Percentiles rank a stretch among this genome's conserved stretches.
These are phyloP conservation scores for Pleoardoris graminearum DNA, from an alignment of 2,329 filamentous ascomycete genomes.

Conservation along the genomic window DNA sequence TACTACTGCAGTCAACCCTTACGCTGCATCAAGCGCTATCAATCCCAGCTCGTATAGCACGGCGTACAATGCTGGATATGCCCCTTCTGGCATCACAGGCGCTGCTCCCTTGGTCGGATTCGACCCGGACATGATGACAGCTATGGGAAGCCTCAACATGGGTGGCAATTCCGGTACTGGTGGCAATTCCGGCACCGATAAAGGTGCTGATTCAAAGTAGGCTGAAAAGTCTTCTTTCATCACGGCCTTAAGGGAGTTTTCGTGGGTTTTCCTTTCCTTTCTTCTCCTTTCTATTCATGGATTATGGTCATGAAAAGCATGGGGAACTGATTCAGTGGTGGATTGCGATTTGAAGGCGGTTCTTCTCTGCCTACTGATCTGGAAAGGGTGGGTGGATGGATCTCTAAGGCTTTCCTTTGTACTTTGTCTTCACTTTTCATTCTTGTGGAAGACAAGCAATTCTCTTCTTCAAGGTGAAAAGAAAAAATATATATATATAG, in stretches of 20 bases:
- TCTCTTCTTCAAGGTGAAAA: slow-evolving; percentile 5
- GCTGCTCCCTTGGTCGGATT: neutral
- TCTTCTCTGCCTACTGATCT: neutral
- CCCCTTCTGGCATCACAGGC: slow-evolving; percentile 5
- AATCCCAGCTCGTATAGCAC: neutral
- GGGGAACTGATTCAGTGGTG: neutral
- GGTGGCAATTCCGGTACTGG: neutral
- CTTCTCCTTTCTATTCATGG: neutral
- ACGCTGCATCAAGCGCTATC: neutral
- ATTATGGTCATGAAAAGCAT: neutral
- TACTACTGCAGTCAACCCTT: slow-evolving; percentile 6
- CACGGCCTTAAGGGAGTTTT: neutral
- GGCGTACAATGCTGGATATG: slow-evolving; percentile 3
- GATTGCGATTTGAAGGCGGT: neutral
- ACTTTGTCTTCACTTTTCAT: neutral
- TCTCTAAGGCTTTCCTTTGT: neutral
- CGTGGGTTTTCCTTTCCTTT: neutral
- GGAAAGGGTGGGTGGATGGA: neutral
- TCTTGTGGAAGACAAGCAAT: slow-evolving; percentile 1
- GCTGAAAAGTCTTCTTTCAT: neutral
- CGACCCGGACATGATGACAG: slow-evolving; percentile 1
- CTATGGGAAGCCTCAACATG: neutral
- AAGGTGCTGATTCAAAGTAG: neutral
- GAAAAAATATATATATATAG: neutral
- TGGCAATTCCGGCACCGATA: neutral